Percentiles rank a stretch among this genome's conserved stretches.
These are phyloP conservation scores for Gilbertella persicaria DNA, from an alignment of 371 early-diverging fungal genomes.

Conservation along the genomic window DNA sequence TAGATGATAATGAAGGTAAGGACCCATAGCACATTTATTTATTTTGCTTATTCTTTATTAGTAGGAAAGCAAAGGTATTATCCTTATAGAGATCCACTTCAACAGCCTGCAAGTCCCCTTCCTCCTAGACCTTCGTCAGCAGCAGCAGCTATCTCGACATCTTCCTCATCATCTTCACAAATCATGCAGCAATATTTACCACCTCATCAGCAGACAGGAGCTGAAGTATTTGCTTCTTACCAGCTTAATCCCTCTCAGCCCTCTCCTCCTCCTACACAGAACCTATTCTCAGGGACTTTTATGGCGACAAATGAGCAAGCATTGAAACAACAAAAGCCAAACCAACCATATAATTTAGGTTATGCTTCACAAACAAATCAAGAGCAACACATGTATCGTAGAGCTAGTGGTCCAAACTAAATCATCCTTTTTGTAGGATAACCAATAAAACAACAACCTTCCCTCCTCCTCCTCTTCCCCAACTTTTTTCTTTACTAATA, in stretches of 20 bases:
- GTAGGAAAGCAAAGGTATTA: constrained; percentile 13
- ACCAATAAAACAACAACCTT: no score
- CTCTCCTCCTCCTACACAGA: not conserved
- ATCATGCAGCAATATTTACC: constrained; percentile 1
- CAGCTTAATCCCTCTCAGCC: not conserved
- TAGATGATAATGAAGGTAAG: constrained; percentile 10
- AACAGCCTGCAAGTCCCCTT: constrained; percentile 2
- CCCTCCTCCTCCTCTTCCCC: no score
- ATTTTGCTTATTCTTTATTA: not conserved
- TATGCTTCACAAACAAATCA: constrained; percentile 7
- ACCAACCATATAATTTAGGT: not conserved
- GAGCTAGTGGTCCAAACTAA: constrained; percentile 29
- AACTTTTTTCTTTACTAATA: no score
- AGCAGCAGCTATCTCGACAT: not conserved
- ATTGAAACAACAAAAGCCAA: constrained; percentile 7
- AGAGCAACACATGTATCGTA: constrained; percentile 18
- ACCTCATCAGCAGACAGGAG: not conserved
- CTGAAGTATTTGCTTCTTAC: constrained; percentile 4
- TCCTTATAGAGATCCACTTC: constrained; percentile 7
- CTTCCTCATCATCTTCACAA: constrained; percentile 2
- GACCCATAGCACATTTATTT: not conserved
- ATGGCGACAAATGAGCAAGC: constrained; percentile 4
- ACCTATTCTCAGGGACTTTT: constrained; percentile 2
- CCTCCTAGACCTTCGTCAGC: constrained; percentile 5
- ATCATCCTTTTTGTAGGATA: no score